Percentiles rank a stretch among this genome's conserved stretches.
Conservation (phyloP, 179 eudicot species). For the Carnegiea gigantea region DNA sequence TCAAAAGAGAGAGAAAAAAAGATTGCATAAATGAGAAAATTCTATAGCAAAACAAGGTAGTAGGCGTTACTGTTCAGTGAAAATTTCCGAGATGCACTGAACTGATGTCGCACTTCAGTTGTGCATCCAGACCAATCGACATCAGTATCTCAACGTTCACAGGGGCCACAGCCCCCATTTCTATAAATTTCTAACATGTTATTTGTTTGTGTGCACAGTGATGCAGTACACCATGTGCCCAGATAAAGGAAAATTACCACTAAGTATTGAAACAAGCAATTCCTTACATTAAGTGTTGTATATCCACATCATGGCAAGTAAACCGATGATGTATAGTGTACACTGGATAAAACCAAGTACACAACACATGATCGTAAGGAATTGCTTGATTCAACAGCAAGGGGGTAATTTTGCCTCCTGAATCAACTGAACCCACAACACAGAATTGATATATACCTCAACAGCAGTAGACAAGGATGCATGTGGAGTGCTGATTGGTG, state of each 20-base stretch:
- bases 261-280: background rate
- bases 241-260: background rate
- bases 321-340: no score
- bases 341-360: background rate
- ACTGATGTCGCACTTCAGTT: background rate
- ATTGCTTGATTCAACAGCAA: background rate
- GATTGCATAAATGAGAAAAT: background rate
- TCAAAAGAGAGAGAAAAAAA: background rate
- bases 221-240: background rate
- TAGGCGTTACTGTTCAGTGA: background rate
- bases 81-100: background rate
- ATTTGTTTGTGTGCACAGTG: background rate
- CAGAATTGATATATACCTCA: slow-evolving; percentile 49
- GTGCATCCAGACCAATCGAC: background rate
- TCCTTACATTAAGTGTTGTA: background rate
- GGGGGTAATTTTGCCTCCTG: background rate
- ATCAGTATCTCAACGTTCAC: background rate
- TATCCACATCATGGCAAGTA: background rate
- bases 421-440: background rate
- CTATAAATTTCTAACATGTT: background rate
- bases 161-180: background rate
- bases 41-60: background rate
- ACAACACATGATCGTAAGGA: background rate
- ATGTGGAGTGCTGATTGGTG: slow-evolving; percentile 39
- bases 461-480: slow-evolving; percentile 68